Evolutionary conservation across 805 yeast species (phyloP), one percentile per base, ranked within the genome.

Genomic region (Metschnikowia gelsemii): DNA sequence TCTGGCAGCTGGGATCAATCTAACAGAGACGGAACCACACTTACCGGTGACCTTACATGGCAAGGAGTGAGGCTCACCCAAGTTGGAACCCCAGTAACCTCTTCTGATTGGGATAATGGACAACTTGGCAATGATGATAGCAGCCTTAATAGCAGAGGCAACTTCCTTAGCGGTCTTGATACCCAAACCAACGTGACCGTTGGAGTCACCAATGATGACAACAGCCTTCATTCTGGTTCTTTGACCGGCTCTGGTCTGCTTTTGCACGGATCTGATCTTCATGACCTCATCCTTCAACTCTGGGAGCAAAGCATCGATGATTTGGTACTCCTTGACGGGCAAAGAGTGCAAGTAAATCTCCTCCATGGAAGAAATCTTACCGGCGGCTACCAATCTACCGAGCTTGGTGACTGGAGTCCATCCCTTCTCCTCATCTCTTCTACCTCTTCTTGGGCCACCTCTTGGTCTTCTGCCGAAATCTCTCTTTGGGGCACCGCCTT

Each of bases 151-250:
- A 72, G 99, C 98, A 67, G 97, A 89, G 65, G 99, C 99, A 69
- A 93, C 97, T 81, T 93, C 99, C 89, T 93, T 93, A 66, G 99
- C 96, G 73, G 98, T 91, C 89, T 93, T 93, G 81, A 93, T 89
- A 81, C 99, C 99, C 73, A 93, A 85, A 87, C 99, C 99, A 78
- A 93, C 96, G 83, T 93, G 99, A 75, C 99, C 99, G 88, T 89
- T 88, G 69, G 90, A 79, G 82, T 93, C 99, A 82, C 99, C 99
- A 73, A 93, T 89, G 70, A 93, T 89, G 72, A 93, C 98, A 69
- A 93, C 96, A 76, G 98, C 99, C 93, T 95, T 95, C 85, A 93
- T 90, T 84, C 99, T 89, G 79, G 98, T 93, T 84, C 99, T 91
- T 84, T 93, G 99, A 89, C 99, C 99, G 68, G 99, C 99, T 79